Evolutionary conservation across 2,329 filamentous ascomycete genomes (phyloP), one percentile per base, ranked within the genome.

Genomic region (Cadophora luteo-olivacea): DNA sequence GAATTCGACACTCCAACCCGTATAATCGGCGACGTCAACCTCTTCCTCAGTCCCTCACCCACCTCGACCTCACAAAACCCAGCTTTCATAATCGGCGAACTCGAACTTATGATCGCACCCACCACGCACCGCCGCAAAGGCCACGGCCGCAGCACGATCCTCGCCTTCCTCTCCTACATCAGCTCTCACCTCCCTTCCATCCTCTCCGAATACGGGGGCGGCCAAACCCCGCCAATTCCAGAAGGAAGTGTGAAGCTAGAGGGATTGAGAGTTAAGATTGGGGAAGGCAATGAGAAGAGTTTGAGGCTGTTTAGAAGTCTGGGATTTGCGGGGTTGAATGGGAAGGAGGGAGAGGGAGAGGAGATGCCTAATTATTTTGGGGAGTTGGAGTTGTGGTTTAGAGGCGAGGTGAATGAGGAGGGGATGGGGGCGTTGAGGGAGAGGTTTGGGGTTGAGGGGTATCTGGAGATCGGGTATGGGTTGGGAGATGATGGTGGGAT

Each of bases 61-160:
- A 69, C 69, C 67, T 65, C 55, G 32, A 49, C 51, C 33, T 72
- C 25, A 12, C 29, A 25, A 11, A 19, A 2, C 5, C 25, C 51
- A 12, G 2, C 51, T 29, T 4, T 78, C 85, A 0, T 84, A 36
- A 36, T 36, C 3, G 94, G 92, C 29, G 94, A 97, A 77, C 80
- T 97, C 7, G 93, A 97, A 79, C 86, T 97, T 71, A 97, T 97
- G 94, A 89, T 97, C 70, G 93, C 93, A 0, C 81, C 82, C 1
- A 80, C 80, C 4, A 76, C 78, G 0, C 81, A 87, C 36, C 88
- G 90, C 29, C 83, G 90, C 0, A 81, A 83, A 8, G 93, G 93
- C 0, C 81, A 89, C 7, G 94, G 93, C 0, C 82, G 84, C 5
- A 86, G 87, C 0, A 87, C 91, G 0, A 83, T 97, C 0, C 77